A percentile compares a stretch with the other conserved stretches of the same genome.
Evolutionary conservation across 2,329 filamentous ascomycete species (phyloP).

Genomic region (Aspergillus awamori): DNA sequence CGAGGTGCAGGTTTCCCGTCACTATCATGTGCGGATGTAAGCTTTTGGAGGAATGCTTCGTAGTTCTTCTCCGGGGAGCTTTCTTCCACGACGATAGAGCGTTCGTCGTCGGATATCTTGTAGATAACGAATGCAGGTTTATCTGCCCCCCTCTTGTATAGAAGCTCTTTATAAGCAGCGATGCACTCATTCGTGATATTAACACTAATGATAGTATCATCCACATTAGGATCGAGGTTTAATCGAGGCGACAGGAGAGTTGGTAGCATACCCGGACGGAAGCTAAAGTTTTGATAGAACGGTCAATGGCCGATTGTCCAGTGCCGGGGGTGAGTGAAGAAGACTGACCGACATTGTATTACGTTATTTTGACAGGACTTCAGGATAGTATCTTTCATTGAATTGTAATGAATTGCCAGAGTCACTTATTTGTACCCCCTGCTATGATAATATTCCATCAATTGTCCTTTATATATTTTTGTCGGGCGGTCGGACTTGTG

Average conservation of each 20-base stretch:
- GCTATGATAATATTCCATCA: no score
- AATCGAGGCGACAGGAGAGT: no score
- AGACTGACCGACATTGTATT: constrained; percentile 1
- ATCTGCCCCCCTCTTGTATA: neutral
- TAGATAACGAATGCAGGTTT: constrained; percentile 18
- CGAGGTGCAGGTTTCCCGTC: constrained; percentile 9
- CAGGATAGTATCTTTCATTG: neutral
- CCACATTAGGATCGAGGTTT: neutral
- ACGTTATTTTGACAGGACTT: neutral
- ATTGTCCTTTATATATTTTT: no score
- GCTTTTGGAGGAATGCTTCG: constrained; percentile 16
- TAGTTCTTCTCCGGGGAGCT: constrained; percentile 15
- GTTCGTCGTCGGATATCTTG: constrained; percentile 18
- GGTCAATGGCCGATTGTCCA: neutral
- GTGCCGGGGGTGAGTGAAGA: neutral
- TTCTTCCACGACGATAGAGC: constrained; percentile 12
- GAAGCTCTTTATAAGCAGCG: constrained; percentile 9
- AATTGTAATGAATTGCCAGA: no score
- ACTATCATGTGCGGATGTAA: constrained; percentile 2
- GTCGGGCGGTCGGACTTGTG: no score
- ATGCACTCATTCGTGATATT: constrained; percentile 9
- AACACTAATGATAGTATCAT: constrained; percentile 1
- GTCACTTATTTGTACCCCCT: no score
- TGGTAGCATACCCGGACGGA: constrained; percentile 1
- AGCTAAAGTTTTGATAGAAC: neutral